phyloP scores from a whole-genome alignment of 2,329 filamentous ascomycete genomes.

The Daldinia sp. region DNA sequence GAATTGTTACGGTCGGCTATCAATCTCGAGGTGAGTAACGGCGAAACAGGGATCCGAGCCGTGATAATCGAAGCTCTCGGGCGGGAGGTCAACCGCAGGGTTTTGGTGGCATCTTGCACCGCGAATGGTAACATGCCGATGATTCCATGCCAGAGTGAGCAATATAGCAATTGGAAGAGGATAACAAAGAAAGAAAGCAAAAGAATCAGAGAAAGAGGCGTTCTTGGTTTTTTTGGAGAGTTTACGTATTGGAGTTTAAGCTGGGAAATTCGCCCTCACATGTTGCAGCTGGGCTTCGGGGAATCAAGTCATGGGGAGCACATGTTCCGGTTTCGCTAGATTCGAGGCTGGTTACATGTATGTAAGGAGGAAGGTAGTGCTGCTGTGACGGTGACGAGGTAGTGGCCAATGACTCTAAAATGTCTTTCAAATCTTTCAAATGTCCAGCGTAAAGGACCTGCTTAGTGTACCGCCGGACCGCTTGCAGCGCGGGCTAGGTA shows the following conservation, averaged over 20 bases:
- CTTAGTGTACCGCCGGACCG: conserved; percentile 6
- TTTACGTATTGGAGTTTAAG: conserved; percentile 14
- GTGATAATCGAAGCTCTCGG: conserved; percentile 31
- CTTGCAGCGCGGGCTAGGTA: neutral
- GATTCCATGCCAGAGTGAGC: conserved; percentile 51
- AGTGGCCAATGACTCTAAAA: conserved; percentile 13
- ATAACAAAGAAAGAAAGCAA: conserved; percentile 3
- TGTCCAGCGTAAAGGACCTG: neutral
- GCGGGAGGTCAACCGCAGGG: conserved; percentile 47
- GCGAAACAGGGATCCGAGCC: conserved; percentile 20
- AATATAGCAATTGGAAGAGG: conserved; percentile 11
- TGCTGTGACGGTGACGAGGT: conserved; percentile 27
- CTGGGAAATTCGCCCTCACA: conserved; percentile 26
- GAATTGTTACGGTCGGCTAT: conserved; percentile 34
- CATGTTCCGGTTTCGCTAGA: conserved; percentile 31
- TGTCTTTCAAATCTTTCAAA: neutral
- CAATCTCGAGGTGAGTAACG: conserved; percentile 31
- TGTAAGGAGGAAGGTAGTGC: neutral
- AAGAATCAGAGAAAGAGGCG: neutral
- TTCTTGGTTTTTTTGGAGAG: neutral
- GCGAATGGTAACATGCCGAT: conserved; percentile 60
- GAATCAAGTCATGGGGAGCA: conserved; percentile 15
- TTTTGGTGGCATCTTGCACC: conserved; percentile 60
- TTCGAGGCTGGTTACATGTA: neutral
- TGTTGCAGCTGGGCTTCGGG: conserved; percentile 21